Conservation (phyloP, 164 flowering plant species). For the Annona squamosa region DNA sequence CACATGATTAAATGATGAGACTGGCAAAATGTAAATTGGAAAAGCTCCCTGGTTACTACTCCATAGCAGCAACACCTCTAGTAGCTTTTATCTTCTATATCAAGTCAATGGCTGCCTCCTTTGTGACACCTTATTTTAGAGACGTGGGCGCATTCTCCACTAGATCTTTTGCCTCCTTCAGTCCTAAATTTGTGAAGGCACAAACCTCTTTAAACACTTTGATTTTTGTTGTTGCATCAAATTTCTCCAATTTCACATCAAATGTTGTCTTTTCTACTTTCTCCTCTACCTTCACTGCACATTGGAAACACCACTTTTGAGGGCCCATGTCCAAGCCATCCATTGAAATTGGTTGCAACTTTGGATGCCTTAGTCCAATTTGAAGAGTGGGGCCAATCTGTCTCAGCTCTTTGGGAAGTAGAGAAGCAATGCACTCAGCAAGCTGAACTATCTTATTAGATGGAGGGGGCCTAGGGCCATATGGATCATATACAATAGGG, state of each 20-base stretch:
- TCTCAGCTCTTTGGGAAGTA: not conserved
- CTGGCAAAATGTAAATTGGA: no score
- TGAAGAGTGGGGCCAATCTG: constrained; percentile 41
- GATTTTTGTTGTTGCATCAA: constrained; percentile 10
- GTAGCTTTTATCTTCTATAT: constrained; percentile 28
- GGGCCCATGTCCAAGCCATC: constrained; percentile 8
- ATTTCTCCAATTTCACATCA: constrained; percentile 9
- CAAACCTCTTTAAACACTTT: constrained; percentile 16
- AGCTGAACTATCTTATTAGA: constrained; percentile 51
- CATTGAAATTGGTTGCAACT: constrained; percentile 12
- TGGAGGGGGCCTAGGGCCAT: constrained; percentile 5
- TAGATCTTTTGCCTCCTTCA: constrained; percentile 18
- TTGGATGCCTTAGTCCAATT: constrained; percentile 45
- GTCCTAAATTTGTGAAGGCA: constrained; percentile 11
- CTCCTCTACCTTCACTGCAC: constrained; percentile 8
- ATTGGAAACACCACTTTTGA: constrained; percentile 17
- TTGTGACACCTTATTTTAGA: constrained; percentile 4
- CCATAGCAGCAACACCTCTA: constrained; percentile 72
- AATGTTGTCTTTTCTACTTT: constrained; percentile 8
- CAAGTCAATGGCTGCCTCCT: constrained; percentile 9
- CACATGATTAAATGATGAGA: no score
- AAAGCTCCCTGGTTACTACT: constrained; percentile 16
- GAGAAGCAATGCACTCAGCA: constrained; percentile 28
- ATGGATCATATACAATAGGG: constrained; percentile 7
- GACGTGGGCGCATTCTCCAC: constrained; percentile 11